A percentile compares a stretch with the other conserved stretches of the same genome.
These are phyloP conservation scores for Mucor irregularis DNA, from an alignment of 371 early-diverging fungal species.

Conservation along the genomic window DNA sequence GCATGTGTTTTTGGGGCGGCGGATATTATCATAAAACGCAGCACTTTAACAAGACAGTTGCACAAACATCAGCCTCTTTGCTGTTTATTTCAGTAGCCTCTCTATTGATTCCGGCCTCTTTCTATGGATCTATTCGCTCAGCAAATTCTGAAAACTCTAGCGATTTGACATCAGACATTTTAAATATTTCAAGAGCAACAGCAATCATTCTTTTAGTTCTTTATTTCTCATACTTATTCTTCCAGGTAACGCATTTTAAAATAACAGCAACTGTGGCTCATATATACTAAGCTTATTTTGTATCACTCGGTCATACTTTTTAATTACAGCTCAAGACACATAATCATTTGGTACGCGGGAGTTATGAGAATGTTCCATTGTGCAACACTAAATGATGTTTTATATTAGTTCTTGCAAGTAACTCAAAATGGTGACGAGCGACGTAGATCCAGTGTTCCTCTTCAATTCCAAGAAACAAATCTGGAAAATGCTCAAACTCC, in stretches of 20 bases:
- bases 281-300: not conserved
- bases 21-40: slow-evolving; percentile 71
- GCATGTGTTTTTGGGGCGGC: slow-evolving; percentile 81
- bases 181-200: slow-evolving; percentile 69
- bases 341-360: slow-evolving; percentile 55
- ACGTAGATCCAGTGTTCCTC: no score
- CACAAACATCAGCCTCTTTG: slow-evolving; percentile 79
- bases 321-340: slow-evolving; percentile 71
- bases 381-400: not conserved
- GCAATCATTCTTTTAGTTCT: slow-evolving; percentile 72
- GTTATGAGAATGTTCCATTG: no score
- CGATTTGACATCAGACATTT: slow-evolving; percentile 35
- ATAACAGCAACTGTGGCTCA: slow-evolving; percentile 3
- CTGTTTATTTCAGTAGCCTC: slow-evolving; percentile 76
- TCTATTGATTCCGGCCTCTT: slow-evolving; percentile 80
- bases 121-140: slow-evolving; percentile 48
- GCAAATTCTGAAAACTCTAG: slow-evolving; percentile 1
- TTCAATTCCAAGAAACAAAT: not conserved
- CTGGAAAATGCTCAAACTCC: not conserved
- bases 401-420: no score
- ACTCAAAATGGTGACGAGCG: no score
- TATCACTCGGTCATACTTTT: no score
- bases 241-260: slow-evolving; percentile 60
- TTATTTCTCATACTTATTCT: slow-evolving; percentile 74
- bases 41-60: slow-evolving; percentile 72